phyloP scores from a whole-genome alignment of 2,329 filamentous ascomycete species.

The Verticillium klebahnii region DNA sequence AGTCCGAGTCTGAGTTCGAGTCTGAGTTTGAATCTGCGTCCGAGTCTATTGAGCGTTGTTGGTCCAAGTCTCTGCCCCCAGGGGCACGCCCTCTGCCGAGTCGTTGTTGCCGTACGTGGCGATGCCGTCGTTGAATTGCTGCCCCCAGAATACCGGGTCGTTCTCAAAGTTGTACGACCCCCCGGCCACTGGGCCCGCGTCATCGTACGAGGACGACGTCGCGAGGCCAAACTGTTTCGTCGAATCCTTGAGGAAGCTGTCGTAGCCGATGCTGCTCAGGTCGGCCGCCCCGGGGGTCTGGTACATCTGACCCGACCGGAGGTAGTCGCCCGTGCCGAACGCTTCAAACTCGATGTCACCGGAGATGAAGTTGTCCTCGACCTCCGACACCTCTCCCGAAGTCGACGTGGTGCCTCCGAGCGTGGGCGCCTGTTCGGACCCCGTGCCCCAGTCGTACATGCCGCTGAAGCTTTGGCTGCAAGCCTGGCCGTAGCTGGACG shows the following conservation, averaged over 20 bases:
- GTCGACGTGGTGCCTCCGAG: conserved; percentile 55
- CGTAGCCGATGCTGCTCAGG: conserved; percentile 47
- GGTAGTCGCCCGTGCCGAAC: conserved; percentile 39
- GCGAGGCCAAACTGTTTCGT: conserved; percentile 38
- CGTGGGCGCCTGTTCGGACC: conserved; percentile 49
- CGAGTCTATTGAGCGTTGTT: neutral
- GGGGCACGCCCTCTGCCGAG: conserved; percentile 18
- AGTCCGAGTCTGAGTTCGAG: neutral
- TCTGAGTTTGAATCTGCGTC: neutral
- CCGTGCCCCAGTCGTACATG: conserved; percentile 45
- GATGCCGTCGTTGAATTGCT: conserved; percentile 33
- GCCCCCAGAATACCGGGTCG: conserved; percentile 45
- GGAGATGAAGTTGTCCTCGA: conserved; percentile 51
- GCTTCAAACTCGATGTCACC: conserved; percentile 44
- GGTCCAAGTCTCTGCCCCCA: conserved; percentile 9
- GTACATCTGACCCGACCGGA: conserved; percentile 29
- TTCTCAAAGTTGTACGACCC: conserved; percentile 47
- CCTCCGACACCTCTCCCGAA: conserved; percentile 64
- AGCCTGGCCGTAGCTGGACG: conserved; percentile 52
- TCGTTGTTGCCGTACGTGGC: conserved; percentile 21
- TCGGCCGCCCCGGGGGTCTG: conserved; percentile 26
- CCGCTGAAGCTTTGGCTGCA: conserved; percentile 45
- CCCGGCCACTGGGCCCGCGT: conserved; percentile 30
- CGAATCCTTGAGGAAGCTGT: conserved; percentile 49
- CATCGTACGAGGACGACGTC: conserved; percentile 31